Base-by-base conservation (phyloP, 2,329 filamentous ascomycete genomes). In the Paracamarosporium sp. region DNA sequence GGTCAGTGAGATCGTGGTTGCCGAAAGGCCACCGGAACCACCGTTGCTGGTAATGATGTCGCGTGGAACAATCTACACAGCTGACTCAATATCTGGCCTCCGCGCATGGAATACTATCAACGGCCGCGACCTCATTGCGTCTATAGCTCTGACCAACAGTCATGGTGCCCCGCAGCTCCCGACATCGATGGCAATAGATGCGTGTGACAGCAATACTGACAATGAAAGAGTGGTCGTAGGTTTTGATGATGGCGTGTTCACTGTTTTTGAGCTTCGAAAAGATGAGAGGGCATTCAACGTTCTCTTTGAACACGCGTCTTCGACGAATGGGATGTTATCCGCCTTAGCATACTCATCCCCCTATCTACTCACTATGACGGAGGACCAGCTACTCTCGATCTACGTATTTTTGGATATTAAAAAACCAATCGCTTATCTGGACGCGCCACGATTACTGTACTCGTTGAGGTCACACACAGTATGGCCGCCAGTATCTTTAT, bases 381-480 rank as follows among this genome's bases (percentile, higher is more conserved):
- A 86, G 24, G 85, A 86, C 13, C 90, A 92, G 44, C 79, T 89
- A 7, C 80, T 97, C 36, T 93, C 90, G 0, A 76, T 97, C 1
- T 97, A 96, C 73, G 86, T 84, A 0, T 89, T 93, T 40, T 28
- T 60, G 3, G 60, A 73, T 6, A 51, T 62, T 28, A 44, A 53
- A 12, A 57, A 54, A 13, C 57, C 38, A 5, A 43, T 52, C 13
- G 50, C 57, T 12, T 53, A 53, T 15, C 48, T 76, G 11, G 63
- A 74, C 6, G 71, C 79, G 24, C 87, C 88, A 1, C 81, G 81
- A 56, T 82, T 95, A 28, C 79, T 97, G 28, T 89, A 90, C 7
- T 94, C 91, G 0, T 83, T 97, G 20, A 88, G 88, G 70, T 96
- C 93, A 11, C 88, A 92, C 68, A 93, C 89, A 3, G 90, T 90